Conservation (phyloP, 2,329 filamentous ascomycete species). For the Juglanconis juglandina region DNA sequence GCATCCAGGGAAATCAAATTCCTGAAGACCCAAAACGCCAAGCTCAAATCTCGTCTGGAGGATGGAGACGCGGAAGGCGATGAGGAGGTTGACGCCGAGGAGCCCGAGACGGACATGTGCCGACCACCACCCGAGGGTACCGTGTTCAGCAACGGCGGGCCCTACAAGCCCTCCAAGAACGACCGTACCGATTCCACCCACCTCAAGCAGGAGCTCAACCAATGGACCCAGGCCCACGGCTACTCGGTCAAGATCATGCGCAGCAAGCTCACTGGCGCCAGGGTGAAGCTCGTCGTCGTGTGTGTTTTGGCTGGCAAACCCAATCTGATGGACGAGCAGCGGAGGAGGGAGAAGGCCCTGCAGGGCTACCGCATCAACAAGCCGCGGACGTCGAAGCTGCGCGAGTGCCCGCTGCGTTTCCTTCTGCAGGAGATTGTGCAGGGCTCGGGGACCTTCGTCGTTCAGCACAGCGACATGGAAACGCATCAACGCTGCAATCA, state of each 20-base stretch:
- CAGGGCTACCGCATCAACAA: constrained; percentile 11
- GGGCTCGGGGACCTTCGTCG: constrained; percentile 11
- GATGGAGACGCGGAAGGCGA: constrained; percentile 2
- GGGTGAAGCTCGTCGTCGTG: constrained; percentile 18
- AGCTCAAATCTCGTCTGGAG: constrained; percentile 7
- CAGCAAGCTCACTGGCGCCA: constrained; percentile 12
- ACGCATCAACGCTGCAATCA: constrained; percentile 15
- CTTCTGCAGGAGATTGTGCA: constrained; percentile 14
- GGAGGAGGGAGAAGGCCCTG: neutral
- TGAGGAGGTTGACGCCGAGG: constrained; percentile 1
- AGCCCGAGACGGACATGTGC: constrained; percentile 2
- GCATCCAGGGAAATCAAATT: constrained; percentile 6
- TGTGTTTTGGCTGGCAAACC: constrained; percentile 8
- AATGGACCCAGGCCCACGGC: constrained; percentile 16
- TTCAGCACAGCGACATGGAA: constrained; percentile 2
- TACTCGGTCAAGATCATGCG: constrained; percentile 17
- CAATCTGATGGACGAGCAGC: constrained; percentile 6
- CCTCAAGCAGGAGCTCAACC: constrained; percentile 15
- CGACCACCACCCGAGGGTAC: constrained; percentile 16
- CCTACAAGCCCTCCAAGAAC: constrained; percentile 5
- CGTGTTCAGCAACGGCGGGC: constrained; percentile 15
- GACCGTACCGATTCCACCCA: neutral
- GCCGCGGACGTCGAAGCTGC: constrained; percentile 9
- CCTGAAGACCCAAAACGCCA: constrained; percentile 14
- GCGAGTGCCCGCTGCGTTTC: constrained; percentile 16